Base-by-base conservation (phyloP, 164 flowering plant species). In the Tetrastigma voinierianum region DNA sequence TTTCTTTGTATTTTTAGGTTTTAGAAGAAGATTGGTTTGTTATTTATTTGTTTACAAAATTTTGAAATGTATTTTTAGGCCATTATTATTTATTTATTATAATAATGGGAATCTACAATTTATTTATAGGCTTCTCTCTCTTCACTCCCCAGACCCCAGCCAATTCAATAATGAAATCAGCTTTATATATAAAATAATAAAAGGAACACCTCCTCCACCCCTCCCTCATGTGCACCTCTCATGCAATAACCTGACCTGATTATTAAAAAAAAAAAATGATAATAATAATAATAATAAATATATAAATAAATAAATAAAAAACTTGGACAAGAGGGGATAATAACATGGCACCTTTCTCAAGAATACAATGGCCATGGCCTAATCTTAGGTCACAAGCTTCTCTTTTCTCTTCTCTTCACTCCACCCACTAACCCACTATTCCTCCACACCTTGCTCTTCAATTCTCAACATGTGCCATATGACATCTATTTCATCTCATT, bases 271-370 rank as follows among this genome's bases (percentile, higher is more conserved):
- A n/a, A n/a, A n/a, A n/a, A n/a, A n/a, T n/a, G n/a, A n/a, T n/a
- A n/a, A n/a, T n/a, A n/a, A n/a, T n/a, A n/a, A n/a, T n/a, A n/a
- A n/a, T n/a, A n/a, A n/a, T n/a, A n/a, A n/a, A n/a, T n/a, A n/a
- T n/a, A n/a, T n/a, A n/a, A n/a, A n/a, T n/a, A n/a, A 32, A 32
- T 32, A 18, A 40, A 46, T 46, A 32, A 19, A 52, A 32, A 21
- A 19, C 6, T 53, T 46, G 57, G 7, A 62, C 20, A 48, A 44
- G 59, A 48, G 17, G 14, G 18, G 51, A 15, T n/a, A 21, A 43
- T 57, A 66, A 66, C 69, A 66, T 66, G 69, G 68, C 43, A 32
- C 49, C 48, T 57, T 66, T 57, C 59, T 43, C 57, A 53, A 59
- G 24, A 56, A 54, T 43, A 57, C 14, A 46, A 56, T 56, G 61